phyloP scores from a whole-genome alignment of 192 early-diverging fungal species.

The Blastocladiella britannica region DNA sequence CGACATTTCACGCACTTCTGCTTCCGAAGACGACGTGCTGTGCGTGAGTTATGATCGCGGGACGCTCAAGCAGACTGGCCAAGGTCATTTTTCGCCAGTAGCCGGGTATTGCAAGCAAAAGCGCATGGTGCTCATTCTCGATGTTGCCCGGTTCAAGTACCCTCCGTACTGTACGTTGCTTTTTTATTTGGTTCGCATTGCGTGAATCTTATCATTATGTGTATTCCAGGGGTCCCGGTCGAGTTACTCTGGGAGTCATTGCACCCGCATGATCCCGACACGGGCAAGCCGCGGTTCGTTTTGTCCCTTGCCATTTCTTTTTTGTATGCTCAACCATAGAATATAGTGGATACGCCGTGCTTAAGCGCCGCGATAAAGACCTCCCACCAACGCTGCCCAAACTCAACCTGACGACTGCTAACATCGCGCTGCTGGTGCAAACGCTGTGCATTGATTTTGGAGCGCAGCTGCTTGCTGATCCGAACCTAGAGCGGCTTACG shows the following conservation, averaged over 20 bases:
- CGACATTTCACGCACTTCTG: slow-evolving; percentile 11
- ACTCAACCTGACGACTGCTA: not conserved
- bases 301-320: no score
- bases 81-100: slow-evolving; percentile 12
- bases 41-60: slow-evolving; percentile 18
- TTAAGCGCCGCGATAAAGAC: no score
- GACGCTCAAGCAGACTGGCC: slow-evolving; percentile 18
- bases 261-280: not conserved
- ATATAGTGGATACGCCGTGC: no score
- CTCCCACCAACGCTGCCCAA: not conserved
- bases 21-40: slow-evolving; percentile 11
- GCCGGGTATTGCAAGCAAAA: slow-evolving; percentile 10
- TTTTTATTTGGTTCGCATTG: no score
- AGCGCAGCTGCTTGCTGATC: not conserved
- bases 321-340: no score
- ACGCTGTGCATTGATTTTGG: not conserved
- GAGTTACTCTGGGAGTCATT: not conserved
- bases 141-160: slow-evolving; percentile 22
- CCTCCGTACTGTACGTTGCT: not conserved
- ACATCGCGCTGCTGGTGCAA: not conserved
- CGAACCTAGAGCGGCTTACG: not conserved
- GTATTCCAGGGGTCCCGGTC: not conserved
- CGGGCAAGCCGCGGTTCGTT: not conserved
- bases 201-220: no score
- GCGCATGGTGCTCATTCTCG: slow-evolving; percentile 19